Percentiles rank a stretch among this genome's conserved stretches.
phyloP scores from a whole-genome alignment of 495 filamentous ascomycete genomes.

The Aspergillus cavernicola region DNA sequence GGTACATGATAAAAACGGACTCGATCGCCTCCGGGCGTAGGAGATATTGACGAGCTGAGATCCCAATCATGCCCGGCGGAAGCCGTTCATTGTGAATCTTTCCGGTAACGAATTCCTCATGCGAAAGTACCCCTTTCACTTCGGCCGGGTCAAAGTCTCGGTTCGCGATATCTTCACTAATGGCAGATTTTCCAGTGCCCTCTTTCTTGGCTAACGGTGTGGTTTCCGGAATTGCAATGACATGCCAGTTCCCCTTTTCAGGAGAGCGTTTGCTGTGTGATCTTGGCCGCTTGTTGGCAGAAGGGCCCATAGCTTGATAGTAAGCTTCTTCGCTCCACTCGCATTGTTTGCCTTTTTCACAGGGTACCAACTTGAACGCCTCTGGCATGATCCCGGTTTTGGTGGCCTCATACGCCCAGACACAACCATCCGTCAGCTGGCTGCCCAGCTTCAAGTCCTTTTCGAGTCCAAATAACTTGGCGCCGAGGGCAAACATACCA shows the following conservation, averaged over 20 bases:
- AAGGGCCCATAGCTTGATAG: constrained; percentile 53
- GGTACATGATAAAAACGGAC: constrained; percentile 94
- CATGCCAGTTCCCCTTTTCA: constrained; percentile 23
- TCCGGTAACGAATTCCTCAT: constrained; percentile 59
- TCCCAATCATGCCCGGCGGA: constrained; percentile 60
- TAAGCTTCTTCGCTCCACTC: constrained; percentile 73
- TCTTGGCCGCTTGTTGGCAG: constrained; percentile 24
- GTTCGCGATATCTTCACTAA: background rate
- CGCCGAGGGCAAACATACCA: constrained; percentile 89
- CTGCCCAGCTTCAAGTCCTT: constrained; percentile 77
- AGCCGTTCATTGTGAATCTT: constrained; percentile 59
- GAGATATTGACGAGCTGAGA: constrained; percentile 64
- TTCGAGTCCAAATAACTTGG: constrained; percentile 77
- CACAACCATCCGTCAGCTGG: constrained; percentile 86
- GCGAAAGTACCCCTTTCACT: constrained; percentile 29
- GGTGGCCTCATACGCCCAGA: constrained; percentile 85
- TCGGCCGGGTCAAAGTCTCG: constrained; percentile 16
- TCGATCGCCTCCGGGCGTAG: constrained; percentile 93
- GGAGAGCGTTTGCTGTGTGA: constrained; percentile 13
- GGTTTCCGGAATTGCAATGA: constrained; percentile 6
- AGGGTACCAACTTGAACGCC: constrained; percentile 60
- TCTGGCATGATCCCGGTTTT: constrained; percentile 92
- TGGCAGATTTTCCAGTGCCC: background rate
- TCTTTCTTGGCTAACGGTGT: background rate
- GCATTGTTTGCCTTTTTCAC: constrained; percentile 62